Base-by-base conservation (phyloP, 257 asterid species). In the Linderniella brevidens region DNA sequence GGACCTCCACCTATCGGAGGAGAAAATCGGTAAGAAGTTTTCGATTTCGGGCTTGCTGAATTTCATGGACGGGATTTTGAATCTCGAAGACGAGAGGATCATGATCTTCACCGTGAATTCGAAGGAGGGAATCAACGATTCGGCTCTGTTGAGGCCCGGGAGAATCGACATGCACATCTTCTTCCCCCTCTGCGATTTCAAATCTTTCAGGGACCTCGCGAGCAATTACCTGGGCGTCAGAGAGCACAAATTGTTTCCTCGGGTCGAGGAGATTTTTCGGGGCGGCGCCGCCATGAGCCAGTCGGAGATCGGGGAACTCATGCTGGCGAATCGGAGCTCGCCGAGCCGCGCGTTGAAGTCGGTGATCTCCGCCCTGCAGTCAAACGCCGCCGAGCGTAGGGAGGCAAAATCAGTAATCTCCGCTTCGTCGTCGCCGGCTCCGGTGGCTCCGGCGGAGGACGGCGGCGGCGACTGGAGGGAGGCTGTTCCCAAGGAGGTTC, bases 341-440 rank as follows among this genome's bases (percentile, higher is more conserved):
- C 86, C 86, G 0, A 77, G 86, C 68, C 70, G 82, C 0, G 86
- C 86, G 20, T 50, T 73, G 67, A 67, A 65, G 29, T 64, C 86
- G 19, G 79, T 77, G 53, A 73, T 77, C 37, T 64, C 79, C 25
- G 86, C 79, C 9, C 48, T 77, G 18, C 86, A 77, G 7, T 67
- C 76, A 16, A 73, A 52, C 55, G 11, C 54, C 16, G 55, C 57
- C 35, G 35, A 39, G 16, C 37, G 44, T 46, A 57, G 58, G 47
- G 67, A 65, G 58, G 41, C 18, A 1, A 32, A 57, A 1, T 36
- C 55, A n/a, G n/a, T n/a, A n/a, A n/a, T n/a, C n/a, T n/a, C n/a
- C 0, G 60, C 72, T 3, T 61, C 78, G 3, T 63, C 86, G 1
- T 68, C 78, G 19, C 53, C 58, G 11, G 67, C 67, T 45, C 43